Evolutionary conservation across 352 stramenopile species (phyloP).

Genomic region (Phytopythium ostracodes): DNA sequence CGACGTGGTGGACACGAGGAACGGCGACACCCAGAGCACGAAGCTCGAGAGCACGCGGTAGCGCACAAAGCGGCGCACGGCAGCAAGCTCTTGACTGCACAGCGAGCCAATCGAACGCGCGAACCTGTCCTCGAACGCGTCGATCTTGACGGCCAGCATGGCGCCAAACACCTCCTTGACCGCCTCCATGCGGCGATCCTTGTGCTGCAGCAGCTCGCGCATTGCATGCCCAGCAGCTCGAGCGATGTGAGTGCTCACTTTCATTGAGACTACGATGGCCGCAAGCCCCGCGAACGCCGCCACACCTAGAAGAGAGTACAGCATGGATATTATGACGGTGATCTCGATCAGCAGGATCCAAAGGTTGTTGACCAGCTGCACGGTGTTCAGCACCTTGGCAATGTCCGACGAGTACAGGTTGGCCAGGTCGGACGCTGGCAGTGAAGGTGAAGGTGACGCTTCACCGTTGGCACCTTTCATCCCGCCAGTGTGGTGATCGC

Average conservation of each 20-base stretch:
- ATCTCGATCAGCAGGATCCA: constrained; percentile 53
- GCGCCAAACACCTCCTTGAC: constrained; percentile 90
- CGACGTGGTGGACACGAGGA: constrained; percentile 20
- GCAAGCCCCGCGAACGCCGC: constrained; percentile 38
- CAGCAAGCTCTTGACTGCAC: constrained; percentile 76
- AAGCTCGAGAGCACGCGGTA: constrained; percentile 46
- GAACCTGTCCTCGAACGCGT: constrained; percentile 88
- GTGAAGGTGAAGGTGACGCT: not conserved
- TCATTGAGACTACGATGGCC: constrained; percentile 26
- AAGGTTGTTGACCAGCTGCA: constrained; percentile 35
- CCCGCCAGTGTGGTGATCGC: constrained; percentile 12
- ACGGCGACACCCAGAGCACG: constrained; percentile 38
- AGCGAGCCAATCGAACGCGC: constrained; percentile 60
- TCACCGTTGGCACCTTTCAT: not conserved
- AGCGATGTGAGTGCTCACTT: constrained; percentile 50
- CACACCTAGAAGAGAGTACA: constrained; percentile 31
- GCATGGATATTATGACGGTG: constrained; percentile 27
- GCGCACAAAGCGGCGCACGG: constrained; percentile 63
- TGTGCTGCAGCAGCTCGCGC: constrained; percentile 72
- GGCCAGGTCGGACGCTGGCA: constrained; percentile 61
- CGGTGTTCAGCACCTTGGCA: constrained; percentile 38
- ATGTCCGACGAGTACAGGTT: constrained; percentile 94
- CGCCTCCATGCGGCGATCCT: constrained; percentile 87
- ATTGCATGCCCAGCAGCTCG: constrained; percentile 47
- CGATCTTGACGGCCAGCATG: constrained; percentile 96